Conservation (phyloP, 192 early-diverging fungal species). For the Phycomyces nitens region DNA sequence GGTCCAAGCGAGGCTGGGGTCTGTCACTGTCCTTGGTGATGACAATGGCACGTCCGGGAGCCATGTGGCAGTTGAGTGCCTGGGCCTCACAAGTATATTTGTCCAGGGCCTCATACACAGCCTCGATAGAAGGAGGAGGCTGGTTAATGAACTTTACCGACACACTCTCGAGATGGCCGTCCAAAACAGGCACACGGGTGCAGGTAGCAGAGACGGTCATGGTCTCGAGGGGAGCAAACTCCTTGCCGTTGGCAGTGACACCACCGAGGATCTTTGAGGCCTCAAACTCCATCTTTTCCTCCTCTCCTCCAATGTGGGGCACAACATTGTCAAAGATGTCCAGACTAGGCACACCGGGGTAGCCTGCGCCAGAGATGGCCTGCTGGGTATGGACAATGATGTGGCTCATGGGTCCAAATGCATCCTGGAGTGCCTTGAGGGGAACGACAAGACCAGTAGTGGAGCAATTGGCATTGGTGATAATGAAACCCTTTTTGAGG, state of each 20-base stretch:
- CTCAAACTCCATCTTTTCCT: conserved; percentile 96
- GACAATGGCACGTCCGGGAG: conserved; percentile 80
- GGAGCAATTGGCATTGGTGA: conserved; percentile 99
- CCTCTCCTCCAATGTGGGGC: conserved; percentile 92
- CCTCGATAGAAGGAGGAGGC: conserved; percentile 69
- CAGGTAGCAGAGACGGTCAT: conserved; percentile 91
- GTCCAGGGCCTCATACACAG: conserved; percentile 67
- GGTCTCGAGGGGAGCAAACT: conserved; percentile 48
- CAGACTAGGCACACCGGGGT: conserved; percentile 91
- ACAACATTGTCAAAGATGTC: conserved; percentile 97
- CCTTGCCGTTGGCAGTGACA: conserved; percentile 47
- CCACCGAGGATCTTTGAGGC: conserved; percentile 87
- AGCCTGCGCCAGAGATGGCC: conserved; percentile 96
- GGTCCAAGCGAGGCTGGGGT: conserved; percentile 93
- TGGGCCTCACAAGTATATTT: conserved; percentile 83
- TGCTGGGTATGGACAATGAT: conserved; percentile 91
- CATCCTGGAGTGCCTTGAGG: conserved; percentile 84
- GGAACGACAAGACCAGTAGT: conserved; percentile 93
- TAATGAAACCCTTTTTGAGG: conserved; percentile 77
- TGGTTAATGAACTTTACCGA: conserved; percentile 77
- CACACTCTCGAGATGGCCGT: conserved; percentile 92
- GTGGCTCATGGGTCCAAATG: conserved; percentile 80
- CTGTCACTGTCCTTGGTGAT: conserved; percentile 70
- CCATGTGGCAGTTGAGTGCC: conserved; percentile 70
- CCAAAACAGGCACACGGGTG: conserved; percentile 94